Evolutionary conservation across 805 yeast genomes (phyloP).

Genomic region (Starmerella scarabaei): DNA sequence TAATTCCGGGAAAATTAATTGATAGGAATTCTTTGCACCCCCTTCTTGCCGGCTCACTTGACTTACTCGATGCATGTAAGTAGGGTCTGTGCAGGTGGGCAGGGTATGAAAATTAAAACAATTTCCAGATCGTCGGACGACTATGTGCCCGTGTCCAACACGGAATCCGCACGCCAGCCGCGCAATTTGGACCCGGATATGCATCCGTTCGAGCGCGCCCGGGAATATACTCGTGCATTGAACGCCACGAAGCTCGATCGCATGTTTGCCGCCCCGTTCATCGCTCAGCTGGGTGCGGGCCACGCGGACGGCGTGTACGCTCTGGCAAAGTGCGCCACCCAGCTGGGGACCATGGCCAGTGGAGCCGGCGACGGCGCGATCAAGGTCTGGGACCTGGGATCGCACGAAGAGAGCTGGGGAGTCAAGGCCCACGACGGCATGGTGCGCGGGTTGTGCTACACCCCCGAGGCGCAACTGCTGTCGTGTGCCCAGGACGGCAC

Average conservation of each 20-base stretch:
- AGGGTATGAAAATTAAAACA: constrained; percentile 64
- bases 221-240: constrained; percentile 89
- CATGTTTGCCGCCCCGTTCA: constrained; percentile 94
- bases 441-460: constrained; percentile 71
- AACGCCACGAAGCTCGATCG: constrained; percentile 92
- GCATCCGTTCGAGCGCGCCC: constrained; percentile 93
- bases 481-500: constrained; percentile 89
- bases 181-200: constrained; percentile 85
- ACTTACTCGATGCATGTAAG: no score
- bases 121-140: constrained; percentile 80
- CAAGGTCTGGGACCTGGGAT: constrained; percentile 84
- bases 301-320: constrained; percentile 90
- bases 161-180: constrained; percentile 77
- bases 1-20: no score
- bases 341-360: constrained; percentile 65
- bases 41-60: no score
- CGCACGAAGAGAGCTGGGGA: constrained; percentile 59
- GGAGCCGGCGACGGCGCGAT: constrained; percentile 94
- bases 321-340: constrained; percentile 63
- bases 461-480: constrained; percentile 48
- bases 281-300: constrained; percentile 89
- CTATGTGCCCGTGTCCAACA: constrained; percentile 81
- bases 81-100: neutral
- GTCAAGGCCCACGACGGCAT: constrained; percentile 84
- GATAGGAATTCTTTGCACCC: no score